phyloP scores from a whole-genome alignment of 2,329 filamentous ascomycete genomes.

The Beauveria caledonica region DNA sequence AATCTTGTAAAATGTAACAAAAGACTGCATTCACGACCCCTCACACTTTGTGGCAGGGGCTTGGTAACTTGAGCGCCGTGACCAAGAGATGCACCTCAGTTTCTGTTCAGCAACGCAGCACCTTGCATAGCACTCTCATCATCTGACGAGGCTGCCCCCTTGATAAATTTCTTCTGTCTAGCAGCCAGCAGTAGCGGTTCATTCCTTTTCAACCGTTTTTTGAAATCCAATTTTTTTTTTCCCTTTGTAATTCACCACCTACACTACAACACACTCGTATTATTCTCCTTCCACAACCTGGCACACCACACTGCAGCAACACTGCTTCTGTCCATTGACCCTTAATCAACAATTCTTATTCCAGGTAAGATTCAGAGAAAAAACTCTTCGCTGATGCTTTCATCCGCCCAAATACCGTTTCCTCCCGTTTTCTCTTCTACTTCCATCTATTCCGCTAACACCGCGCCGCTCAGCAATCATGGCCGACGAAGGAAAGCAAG shows the following conservation, averaged over 20 bases:
- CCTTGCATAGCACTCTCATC: not conserved
- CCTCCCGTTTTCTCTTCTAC: not conserved
- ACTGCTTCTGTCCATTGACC: not conserved
- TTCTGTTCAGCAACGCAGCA: not conserved
- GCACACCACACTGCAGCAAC: not conserved
- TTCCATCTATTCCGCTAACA: not conserved
- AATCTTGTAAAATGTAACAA: not conserved
- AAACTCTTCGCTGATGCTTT: too few relatives aligned
- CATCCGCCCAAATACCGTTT: not conserved
- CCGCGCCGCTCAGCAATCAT: constrained; percentile 16
- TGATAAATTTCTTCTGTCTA: not conserved
- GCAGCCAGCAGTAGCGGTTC: not conserved
- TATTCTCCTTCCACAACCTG: not conserved
- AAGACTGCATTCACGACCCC: not conserved
- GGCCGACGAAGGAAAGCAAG: constrained; percentile 24
- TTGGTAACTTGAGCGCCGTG: not conserved
- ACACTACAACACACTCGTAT: not conserved
- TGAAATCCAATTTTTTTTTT: not conserved
- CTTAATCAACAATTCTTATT: not conserved
- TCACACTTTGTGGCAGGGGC: not conserved
- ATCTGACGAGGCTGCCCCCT: not conserved
- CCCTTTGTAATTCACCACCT: not conserved
- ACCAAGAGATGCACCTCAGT: not conserved
- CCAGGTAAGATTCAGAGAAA: not conserved
- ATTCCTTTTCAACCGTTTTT: not conserved